phyloP scores from a whole-genome alignment of 1,284 basidiomycete species.

The Trametes polyzona region DNA sequence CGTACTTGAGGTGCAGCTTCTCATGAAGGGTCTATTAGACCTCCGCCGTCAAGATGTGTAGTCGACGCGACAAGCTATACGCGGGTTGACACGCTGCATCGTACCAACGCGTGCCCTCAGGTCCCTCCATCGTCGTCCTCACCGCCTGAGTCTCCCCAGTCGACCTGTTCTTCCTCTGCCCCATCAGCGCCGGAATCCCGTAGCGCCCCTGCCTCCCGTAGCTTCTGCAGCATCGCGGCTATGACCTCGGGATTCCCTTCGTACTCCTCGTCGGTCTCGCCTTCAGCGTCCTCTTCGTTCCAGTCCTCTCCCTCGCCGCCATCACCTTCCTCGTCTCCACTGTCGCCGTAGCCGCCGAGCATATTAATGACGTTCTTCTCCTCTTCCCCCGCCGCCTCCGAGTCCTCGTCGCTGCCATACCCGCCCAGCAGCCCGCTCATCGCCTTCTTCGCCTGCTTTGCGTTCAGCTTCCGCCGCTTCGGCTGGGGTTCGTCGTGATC shows the following conservation, averaged over 20 bases:
- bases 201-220: conserved; percentile 47
- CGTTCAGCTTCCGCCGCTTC: conserved; percentile 59
- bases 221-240: conserved; percentile 51
- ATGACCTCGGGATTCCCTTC: conserved; percentile 49
- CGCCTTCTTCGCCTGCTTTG: conserved; percentile 52
- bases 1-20: conserved; percentile 73
- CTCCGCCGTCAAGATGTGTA: conserved; percentile 63
- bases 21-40: conserved; percentile 81
- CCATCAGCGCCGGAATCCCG: conserved; percentile 34
- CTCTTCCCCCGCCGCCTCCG: conserved; percentile 38
- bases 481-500: conserved; percentile 40
- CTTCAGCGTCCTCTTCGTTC: conserved; percentile 37
- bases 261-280: conserved; percentile 32
- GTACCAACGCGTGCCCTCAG: neutral
- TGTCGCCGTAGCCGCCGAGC: conserved; percentile 59
- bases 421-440: conserved; percentile 63
- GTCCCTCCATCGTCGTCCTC: conserved; percentile 33
- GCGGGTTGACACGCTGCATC: neutral
- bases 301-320: conserved; percentile 22
- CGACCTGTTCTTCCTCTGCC: conserved; percentile 55
- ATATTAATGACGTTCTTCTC: conserved; percentile 46
- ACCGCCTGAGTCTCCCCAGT: conserved; percentile 63
- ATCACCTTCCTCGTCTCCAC: conserved; percentile 41
- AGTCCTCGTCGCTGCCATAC: conserved; percentile 66
- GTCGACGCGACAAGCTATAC: neutral